phyloP scores from a whole-genome alignment of 805 yeast genomes.

The Lipomyces yamadae region DNA sequence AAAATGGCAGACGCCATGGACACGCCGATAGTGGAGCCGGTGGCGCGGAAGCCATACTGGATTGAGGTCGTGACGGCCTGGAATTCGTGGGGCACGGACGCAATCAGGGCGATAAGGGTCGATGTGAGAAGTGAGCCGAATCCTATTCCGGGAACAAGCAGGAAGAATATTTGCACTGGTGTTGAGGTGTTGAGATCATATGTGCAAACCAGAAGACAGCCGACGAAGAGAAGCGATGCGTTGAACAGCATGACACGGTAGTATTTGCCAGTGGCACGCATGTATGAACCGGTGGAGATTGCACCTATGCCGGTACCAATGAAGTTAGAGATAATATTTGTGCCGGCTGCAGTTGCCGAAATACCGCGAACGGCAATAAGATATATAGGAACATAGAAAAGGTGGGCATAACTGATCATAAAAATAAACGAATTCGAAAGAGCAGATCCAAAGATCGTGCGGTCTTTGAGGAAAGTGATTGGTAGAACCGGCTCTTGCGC shows the following conservation, averaged over 20 bases:
- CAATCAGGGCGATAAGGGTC: conserved; percentile 72
- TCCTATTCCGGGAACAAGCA: conserved; percentile 65
- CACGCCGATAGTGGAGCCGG: conserved; percentile 86
- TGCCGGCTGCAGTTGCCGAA: conserved; percentile 62
- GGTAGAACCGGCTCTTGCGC: conserved; percentile 74
- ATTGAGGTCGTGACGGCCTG: conserved; percentile 90
- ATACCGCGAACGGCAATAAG: conserved; percentile 59
- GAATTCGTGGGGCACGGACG: conserved; percentile 67
- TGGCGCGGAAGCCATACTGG: conserved; percentile 84
- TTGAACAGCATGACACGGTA: conserved; percentile 52
- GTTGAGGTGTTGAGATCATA: conserved; percentile 39
- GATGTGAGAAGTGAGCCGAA: conserved; percentile 72
- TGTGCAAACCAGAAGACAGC: conserved; percentile 49
- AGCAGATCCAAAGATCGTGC: conserved; percentile 68
- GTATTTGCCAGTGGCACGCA: conserved; percentile 71
- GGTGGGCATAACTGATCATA: conserved; percentile 65
- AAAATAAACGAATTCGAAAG: conserved; percentile 72
- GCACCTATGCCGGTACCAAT: conserved; percentile 72
- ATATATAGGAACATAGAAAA: conserved; percentile 75
- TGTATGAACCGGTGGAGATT: conserved; percentile 65
- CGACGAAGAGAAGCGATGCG: conserved; percentile 54
- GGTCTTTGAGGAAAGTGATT: conserved; percentile 57
- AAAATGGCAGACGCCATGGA: conserved; percentile 70
- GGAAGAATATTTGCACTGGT: conserved; percentile 51
- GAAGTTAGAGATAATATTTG: conserved; percentile 59